Base-by-base conservation (phyloP, 495 filamentous ascomycete species). In the Aspergillus sparsus region DNA sequence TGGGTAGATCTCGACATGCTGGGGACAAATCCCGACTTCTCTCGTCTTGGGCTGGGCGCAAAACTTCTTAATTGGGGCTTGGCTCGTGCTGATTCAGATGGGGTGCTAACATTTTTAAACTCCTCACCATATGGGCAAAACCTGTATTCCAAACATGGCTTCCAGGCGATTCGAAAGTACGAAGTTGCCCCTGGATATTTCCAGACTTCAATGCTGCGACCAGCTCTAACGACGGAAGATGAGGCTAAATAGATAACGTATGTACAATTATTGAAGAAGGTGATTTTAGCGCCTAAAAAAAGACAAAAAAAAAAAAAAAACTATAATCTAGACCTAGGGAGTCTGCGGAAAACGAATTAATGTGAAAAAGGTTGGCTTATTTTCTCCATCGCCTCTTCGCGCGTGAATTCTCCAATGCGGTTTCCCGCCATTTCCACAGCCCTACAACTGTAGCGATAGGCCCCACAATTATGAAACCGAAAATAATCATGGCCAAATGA, bases 1-100 rank as follows among this genome's bases (percentile, higher is more conserved):
- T 39, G 32, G 45, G 5, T n/a, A 63, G 62, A 52, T 34, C 62
- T 60, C 13, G 52, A 60, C n/a, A 56, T 63, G 47, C 57, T 63
- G 27, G 62, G 15, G 18, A 50, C 53, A 15, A 18, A 58, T 18
- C 56, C 62, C 27, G 53, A 51, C 11, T 63, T 53, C 21, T 37
- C 39, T 33, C 46, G 62, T 13, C 52, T 32, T 1, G 62, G 62
- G 1, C 16, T 63, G 0, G 62, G 62, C 0, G 49, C 34, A 0
- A 33, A 32, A 13, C 33, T 63, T 6, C 32, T 63, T 31, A 44
- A 51, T 33, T 63, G 57, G 57, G 62, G 62, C 12, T 15, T 60
- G 5, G 16, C 46, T 3, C 46, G 52, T 0, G 62, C 62, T 16
- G 62, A 63, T 10, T 31, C 45, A 31, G 47, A 37, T 32, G 42